phyloP scores from a whole-genome alignment of 2,329 filamentous ascomycete species.

The Colletotrichum theobromicola region DNA sequence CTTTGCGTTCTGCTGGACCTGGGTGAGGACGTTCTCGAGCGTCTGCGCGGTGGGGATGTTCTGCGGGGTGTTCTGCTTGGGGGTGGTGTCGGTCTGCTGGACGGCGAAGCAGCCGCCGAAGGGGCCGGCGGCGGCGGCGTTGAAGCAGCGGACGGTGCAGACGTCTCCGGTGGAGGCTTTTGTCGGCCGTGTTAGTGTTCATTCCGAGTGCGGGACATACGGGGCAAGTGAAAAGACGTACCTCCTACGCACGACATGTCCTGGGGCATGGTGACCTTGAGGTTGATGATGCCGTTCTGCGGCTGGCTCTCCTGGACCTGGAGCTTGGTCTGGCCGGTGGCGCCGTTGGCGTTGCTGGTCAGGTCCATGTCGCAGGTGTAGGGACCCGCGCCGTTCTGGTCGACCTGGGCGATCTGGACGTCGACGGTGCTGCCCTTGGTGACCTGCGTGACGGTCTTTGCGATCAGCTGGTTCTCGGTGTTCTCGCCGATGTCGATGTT shows the following conservation, averaged over 20 bases:
- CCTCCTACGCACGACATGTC: conserved; percentile 56
- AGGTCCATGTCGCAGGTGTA: conserved; percentile 60
- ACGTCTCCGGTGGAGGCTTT: conserved; percentile 62
- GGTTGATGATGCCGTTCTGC: conserved; percentile 60
- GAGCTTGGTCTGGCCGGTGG: conserved; percentile 49
- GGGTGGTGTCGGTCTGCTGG: conserved; percentile 53
- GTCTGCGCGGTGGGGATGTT: conserved; percentile 52
- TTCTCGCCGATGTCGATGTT: conserved; percentile 66
- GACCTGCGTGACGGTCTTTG: conserved; percentile 54
- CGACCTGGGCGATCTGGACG: conserved; percentile 59
- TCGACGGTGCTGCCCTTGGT: conserved; percentile 47
- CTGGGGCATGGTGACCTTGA: conserved; percentile 58
- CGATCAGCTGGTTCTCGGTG: conserved; percentile 55
- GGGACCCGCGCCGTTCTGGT: conserved; percentile 58
- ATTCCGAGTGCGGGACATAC: too few species aligned
- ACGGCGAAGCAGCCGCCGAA: conserved; percentile 65
- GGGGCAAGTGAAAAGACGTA: conserved; percentile 28
- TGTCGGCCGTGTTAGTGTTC: conserved; percentile 23
- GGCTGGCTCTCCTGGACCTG: conserved; percentile 60
- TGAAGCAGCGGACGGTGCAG: conserved; percentile 66
- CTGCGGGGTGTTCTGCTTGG: conserved; percentile 47
- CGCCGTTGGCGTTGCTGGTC: conserved; percentile 48
- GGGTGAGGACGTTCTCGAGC: conserved; percentile 48
- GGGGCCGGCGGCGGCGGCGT: conserved; percentile 59
- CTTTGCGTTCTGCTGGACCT: conserved; percentile 56